Evolutionary conservation across 2,329 filamentous ascomycete species (phyloP).

Genomic region (Colletotrichum sp.): DNA sequence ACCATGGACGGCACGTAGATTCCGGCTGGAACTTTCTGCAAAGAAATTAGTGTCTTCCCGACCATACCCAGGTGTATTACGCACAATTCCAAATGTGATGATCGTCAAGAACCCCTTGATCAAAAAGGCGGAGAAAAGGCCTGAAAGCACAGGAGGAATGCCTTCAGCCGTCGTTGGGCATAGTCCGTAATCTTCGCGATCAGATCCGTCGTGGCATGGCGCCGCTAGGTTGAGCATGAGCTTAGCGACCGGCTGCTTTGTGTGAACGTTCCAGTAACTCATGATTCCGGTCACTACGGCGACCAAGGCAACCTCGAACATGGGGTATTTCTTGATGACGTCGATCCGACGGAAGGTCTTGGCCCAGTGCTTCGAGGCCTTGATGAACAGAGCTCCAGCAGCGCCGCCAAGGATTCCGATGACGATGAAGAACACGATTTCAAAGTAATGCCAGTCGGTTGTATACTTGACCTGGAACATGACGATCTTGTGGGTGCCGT

Average conservation of each 20-base stretch:
- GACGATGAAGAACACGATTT: slow-evolving; percentile 84
- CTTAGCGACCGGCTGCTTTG: slow-evolving; percentile 88
- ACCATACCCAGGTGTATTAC: slow-evolving; percentile 29
- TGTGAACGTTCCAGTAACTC: slow-evolving; percentile 93
- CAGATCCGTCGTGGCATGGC: slow-evolving; percentile 75
- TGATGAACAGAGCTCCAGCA: slow-evolving; percentile 92
- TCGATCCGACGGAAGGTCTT: slow-evolving; percentile 83
- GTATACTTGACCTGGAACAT: slow-evolving; percentile 93
- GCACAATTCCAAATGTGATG: slow-evolving; percentile 87
- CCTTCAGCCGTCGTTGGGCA: slow-evolving; percentile 76
- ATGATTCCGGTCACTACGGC: slow-evolving; percentile 83
- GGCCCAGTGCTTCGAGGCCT: slow-evolving; percentile 90
- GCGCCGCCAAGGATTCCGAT: slow-evolving; percentile 86
- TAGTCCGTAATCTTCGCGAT: slow-evolving; percentile 71
- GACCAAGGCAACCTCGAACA: slow-evolving; percentile 88
- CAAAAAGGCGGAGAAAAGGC: slow-evolving; percentile 78
- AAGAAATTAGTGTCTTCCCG: slow-evolving; percentile 15
- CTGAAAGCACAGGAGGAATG: slow-evolving; percentile 78
- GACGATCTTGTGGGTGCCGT: slow-evolving; percentile 95
- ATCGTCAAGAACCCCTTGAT: slow-evolving; percentile 90
- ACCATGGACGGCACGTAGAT: slow-evolving; percentile 99
- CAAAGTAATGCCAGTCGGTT: slow-evolving; percentile 92
- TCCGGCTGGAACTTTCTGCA: slow-evolving; percentile 87
- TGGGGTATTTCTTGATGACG: slow-evolving; percentile 80
- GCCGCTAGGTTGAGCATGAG: slow-evolving; percentile 89